Percentiles rank a stretch among this genome's conserved stretches.
These are phyloP conservation scores for Crotalaria pallida DNA, from an alignment of 306 rosid species.

Conservation along the genomic window DNA sequence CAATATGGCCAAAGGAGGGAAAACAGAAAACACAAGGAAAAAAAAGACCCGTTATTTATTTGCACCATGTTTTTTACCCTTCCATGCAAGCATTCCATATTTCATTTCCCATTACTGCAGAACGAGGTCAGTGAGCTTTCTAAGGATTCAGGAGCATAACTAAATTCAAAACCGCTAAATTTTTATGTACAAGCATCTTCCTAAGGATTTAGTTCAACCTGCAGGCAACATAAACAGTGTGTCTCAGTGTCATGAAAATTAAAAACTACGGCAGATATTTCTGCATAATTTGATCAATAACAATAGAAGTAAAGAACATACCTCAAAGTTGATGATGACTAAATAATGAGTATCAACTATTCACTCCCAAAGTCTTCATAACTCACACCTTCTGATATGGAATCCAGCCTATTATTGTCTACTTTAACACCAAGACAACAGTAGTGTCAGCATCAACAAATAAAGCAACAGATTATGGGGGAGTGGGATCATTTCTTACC, in stretches of 20 bases:
- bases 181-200: slow-evolving; percentile 42
- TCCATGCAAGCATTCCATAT: slow-evolving; percentile 24
- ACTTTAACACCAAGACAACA: slow-evolving; percentile 24
- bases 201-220: slow-evolving; percentile 42
- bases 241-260: background rate
- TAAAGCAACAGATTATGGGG: background rate
- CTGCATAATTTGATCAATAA: background rate
- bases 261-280: background rate
- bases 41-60: slow-evolving; percentile 17
- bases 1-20: background rate
- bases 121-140: slow-evolving; percentile 24
- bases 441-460: slow-evolving; percentile 17
- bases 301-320: slow-evolving; percentile 8
- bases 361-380: slow-evolving; percentile 86
- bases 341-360: slow-evolving; percentile 36
- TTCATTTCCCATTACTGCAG: slow-evolving; percentile 24
- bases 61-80: slow-evolving; percentile 17
- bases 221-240: slow-evolving; percentile 25
- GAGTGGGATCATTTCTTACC: slow-evolving; percentile 38
- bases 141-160: too few relatives aligned
- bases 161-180: slow-evolving; percentile 27
- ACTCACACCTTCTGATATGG: slow-evolving; percentile 80
- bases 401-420: slow-evolving; percentile 69
- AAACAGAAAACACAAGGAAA: background rate
- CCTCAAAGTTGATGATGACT: slow-evolving; percentile 14